These are phyloP conservation scores for Passiflora organensis DNA, from an alignment of 345 rosid genomes.

Conservation along the genomic window DNA sequence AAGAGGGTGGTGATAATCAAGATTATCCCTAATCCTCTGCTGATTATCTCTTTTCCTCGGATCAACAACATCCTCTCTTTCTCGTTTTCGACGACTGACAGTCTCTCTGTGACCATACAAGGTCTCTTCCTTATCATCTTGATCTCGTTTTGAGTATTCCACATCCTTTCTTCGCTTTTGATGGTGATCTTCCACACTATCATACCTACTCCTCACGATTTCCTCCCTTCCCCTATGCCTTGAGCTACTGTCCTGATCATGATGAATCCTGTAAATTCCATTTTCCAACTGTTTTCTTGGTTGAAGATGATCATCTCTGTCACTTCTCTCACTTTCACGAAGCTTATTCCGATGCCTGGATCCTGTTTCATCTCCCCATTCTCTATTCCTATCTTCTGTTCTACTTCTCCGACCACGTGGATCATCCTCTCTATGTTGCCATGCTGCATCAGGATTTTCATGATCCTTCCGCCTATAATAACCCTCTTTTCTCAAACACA, in stretches of 20 bases:
- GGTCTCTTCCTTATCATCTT: conserved; percentile 55
- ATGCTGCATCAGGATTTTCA: conserved; percentile 45
- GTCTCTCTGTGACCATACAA: conserved; percentile 58
- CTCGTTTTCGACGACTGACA: conserved; percentile 60
- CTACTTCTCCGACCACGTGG: conserved; percentile 48
- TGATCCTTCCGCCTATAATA: conserved; percentile 67
- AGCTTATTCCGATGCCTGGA: conserved; percentile 65
- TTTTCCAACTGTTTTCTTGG: conserved; percentile 71
- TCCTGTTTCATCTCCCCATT: conserved; percentile 59
- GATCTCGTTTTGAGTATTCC: conserved; percentile 57
- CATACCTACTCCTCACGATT: conserved; percentile 48
- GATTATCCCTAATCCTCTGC: conserved; percentile 65
- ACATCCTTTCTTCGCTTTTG: conserved; percentile 77
- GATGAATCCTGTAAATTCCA: conserved; percentile 47
- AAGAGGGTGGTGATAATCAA: conserved; percentile 60
- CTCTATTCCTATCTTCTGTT: conserved; percentile 73
- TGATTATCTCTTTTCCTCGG: conserved; percentile 71
- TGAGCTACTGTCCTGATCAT: conserved; percentile 50
- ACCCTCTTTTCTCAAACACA: conserved; percentile 47
- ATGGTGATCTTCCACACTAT: conserved; percentile 51
- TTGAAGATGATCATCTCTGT: conserved; percentile 56
- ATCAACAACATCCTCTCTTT: conserved; percentile 66
- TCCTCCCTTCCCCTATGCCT: conserved; percentile 61
- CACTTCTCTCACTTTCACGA: conserved; percentile 58
- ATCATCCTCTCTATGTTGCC: conserved; percentile 69